Base-by-base conservation (phyloP, 805 yeast genomes). In the Monosporozyma servazzii region DNA sequence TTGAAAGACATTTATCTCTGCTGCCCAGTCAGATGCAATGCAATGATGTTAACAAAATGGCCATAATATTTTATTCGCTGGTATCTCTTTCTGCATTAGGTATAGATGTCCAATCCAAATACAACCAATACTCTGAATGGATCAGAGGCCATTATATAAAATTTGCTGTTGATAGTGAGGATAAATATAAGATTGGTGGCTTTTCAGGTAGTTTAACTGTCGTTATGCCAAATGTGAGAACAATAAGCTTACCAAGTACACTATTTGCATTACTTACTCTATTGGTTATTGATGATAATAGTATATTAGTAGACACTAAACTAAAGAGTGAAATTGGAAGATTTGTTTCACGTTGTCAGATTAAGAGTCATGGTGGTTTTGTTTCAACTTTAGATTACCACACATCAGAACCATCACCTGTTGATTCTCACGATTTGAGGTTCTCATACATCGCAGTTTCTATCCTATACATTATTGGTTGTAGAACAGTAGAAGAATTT, bases 391-490 rank as follows among this genome's bases (percentile, higher is more conserved):
- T 74, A 9, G 75, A 70, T 48, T 53, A 64, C 17, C 47, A 54
- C 9, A 41, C 41, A 1, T 67, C 67, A 0, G 17, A 53, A 0
- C 76, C 79, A 3, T 63, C 65, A 1, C 51, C 54, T 0, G 68
- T 67, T 44, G 85, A 84, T 10, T 90, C 87, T 47, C 69, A 75
- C 1, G 96, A 91, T 66, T 63, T 86, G 52, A 71, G 97, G 48
- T 80, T 80, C 56, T 78, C 86, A 50, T 87, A 86, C 71, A 72
- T 88, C 50, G 96, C 96, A 0, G 67, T 77, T 2, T 75, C 84
- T 0, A 80, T 87, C 11, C 65, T 86, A 31, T 72, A 75, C 54
- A 60, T 87, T 42, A 60, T 82, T 6, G 70, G 68, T 0, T 57
- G 65, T 47, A 55, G 64, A 40, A 54, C 55, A 7, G 51, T 46